phyloP scores from a whole-genome alignment of 768 basidiomycete species.

The Candolleomyces aberdarensis region DNA sequence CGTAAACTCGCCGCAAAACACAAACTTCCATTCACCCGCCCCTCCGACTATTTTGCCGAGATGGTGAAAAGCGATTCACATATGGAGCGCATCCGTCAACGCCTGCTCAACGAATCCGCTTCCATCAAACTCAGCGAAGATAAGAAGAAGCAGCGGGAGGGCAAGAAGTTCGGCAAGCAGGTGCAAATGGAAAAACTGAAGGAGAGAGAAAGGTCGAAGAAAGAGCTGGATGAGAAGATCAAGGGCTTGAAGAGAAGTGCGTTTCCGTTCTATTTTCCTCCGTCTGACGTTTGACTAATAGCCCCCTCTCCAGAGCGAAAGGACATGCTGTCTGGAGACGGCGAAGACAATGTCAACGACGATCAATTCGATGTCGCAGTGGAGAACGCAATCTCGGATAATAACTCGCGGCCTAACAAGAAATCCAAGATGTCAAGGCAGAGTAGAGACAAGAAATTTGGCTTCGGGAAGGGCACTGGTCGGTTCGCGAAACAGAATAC shows the following conservation, averaged over 20 bases:
- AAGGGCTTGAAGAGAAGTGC: constrained; percentile 89
- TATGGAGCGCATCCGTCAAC: constrained; percentile 95
- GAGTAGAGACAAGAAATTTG: constrained; percentile 73
- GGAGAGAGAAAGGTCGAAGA: constrained; percentile 85
- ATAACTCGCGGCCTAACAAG: constrained; percentile 13
- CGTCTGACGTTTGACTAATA: neutral
- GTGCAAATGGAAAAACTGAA: constrained; percentile 94
- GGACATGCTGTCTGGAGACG: constrained; percentile 68
- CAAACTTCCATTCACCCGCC: constrained; percentile 85
- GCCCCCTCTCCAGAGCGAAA: constrained; percentile 63
- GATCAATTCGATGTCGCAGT: constrained; percentile 87
- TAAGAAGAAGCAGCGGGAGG: constrained; percentile 86
- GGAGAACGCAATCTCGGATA: constrained; percentile 82
- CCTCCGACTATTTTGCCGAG: constrained; percentile 94
- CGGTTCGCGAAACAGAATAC: constrained; percentile 80
- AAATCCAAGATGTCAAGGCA: constrained; percentile 11
- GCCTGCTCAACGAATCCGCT: constrained; percentile 83
- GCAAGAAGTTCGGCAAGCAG: constrained; percentile 98
- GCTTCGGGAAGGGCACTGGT: constrained; percentile 66
- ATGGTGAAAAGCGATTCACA: constrained; percentile 98
- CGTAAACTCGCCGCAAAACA: constrained; percentile 74
- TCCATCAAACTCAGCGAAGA: constrained; percentile 90
- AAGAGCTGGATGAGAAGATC: constrained; percentile 85
- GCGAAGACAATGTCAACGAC: constrained; percentile 38
- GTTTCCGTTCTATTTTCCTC: constrained; percentile 2